Conservation (phyloP, 2,329 filamentous ascomycete species). For the Nigrospora sphaerica region DNA sequence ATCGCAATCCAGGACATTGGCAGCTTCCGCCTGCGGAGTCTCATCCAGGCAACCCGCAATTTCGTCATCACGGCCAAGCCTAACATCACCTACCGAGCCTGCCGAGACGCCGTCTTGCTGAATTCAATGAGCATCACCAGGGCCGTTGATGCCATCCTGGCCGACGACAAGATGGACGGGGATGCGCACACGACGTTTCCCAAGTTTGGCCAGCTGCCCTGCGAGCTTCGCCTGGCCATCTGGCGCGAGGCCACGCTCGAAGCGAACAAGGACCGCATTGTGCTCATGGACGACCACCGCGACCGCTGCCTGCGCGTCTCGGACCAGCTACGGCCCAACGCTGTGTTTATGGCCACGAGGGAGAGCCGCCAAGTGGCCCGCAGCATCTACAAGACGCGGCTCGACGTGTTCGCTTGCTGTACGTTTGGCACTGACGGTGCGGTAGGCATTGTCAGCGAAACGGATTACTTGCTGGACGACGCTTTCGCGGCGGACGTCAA, state of each 20-base stretch:
- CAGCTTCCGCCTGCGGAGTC: too few species aligned
- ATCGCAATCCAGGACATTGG: too few species aligned
- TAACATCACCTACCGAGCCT: too few species aligned
- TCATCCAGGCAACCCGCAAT: too few species aligned
- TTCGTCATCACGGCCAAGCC: too few species aligned
- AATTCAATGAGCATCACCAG: too few species aligned
- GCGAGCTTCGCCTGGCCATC: not conserved
- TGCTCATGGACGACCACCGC: not conserved
- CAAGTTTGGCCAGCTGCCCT: not conserved
- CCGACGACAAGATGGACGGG: too few species aligned
- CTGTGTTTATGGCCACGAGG: not conserved
- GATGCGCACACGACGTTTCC: not conserved
- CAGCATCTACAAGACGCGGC: not conserved
- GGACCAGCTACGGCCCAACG: not conserved
- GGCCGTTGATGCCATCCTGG: too few species aligned
- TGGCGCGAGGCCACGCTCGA: not conserved
- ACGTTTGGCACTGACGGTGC: too few species aligned
- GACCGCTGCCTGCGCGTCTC: not conserved
- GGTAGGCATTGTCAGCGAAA: too few species aligned
- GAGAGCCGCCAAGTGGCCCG: not conserved
- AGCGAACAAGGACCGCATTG: not conserved
- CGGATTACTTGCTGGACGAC: not conserved
- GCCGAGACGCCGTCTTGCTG: too few species aligned
- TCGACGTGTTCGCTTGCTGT: too few species aligned
- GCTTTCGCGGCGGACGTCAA: not conserved